phyloP scores from a whole-genome alignment of 2,329 filamentous ascomycete genomes.

The Colletotrichum sp. region DNA sequence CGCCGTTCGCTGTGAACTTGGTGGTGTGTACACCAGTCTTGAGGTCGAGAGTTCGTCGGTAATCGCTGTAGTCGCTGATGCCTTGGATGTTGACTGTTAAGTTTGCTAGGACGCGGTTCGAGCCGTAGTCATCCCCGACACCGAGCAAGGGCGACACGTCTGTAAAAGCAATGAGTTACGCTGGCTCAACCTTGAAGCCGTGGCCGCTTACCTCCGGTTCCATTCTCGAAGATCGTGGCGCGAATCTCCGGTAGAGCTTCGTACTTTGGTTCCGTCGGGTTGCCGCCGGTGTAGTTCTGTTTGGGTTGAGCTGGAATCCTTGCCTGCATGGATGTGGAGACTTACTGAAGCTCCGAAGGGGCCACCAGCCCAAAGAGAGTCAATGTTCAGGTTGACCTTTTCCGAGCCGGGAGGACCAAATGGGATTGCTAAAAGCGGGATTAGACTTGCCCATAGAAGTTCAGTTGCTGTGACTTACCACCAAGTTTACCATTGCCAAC shows the following conservation, averaged over 20 bases:
- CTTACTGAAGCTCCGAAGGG: slow-evolving; percentile 48
- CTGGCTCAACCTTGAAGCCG: accelerated
- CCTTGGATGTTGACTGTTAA: slow-evolving; percentile 43
- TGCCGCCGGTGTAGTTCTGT: slow-evolving; percentile 51
- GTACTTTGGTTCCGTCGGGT: slow-evolving; percentile 40
- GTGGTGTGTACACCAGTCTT: slow-evolving; percentile 43
- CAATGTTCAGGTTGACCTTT: slow-evolving; percentile 49
- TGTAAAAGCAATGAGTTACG: background rate
- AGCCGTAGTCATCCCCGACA: slow-evolving; percentile 44
- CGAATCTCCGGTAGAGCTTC: slow-evolving; percentile 44
- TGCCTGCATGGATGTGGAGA: background rate
- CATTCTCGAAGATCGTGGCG: slow-evolving; percentile 52
- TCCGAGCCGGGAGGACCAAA: slow-evolving; percentile 48
- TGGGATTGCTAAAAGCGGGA: slow-evolving; percentile 30
- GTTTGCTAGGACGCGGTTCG: slow-evolving; percentile 52
- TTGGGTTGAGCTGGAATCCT: background rate
- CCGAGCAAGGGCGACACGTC: slow-evolving; percentile 44
- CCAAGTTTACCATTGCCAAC: slow-evolving; percentile 55
- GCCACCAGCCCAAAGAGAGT: slow-evolving; percentile 55
- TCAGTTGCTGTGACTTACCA: slow-evolving; percentile 28
- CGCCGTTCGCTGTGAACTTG: slow-evolving; percentile 36
- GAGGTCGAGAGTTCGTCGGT: slow-evolving; percentile 49
- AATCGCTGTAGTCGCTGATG: slow-evolving; percentile 32
- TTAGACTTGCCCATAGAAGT: too few species aligned
- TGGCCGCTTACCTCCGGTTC: slow-evolving; percentile 49